These are phyloP conservation scores for Discostella pseudostelligera DNA, from an alignment of 108 stramenopile genomes.

Conservation along the genomic window DNA sequence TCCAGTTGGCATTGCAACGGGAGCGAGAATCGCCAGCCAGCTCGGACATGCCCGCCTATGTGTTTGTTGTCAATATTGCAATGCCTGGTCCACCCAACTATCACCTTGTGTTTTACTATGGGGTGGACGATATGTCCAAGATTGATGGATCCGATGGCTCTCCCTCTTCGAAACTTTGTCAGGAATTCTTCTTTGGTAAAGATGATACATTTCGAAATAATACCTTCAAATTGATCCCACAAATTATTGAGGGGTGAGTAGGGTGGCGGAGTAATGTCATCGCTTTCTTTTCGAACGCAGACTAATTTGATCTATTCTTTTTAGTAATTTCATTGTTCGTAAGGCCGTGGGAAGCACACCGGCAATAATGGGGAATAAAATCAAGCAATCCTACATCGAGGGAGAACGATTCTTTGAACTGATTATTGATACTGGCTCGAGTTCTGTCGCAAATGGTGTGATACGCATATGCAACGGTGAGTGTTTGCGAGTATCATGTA, in stretches of 20 bases:
- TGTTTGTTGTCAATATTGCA: conserved; percentile 66
- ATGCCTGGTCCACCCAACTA: conserved; percentile 80
- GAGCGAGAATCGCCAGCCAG: conserved; percentile 25
- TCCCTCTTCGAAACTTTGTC: conserved; percentile 66
- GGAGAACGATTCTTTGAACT: conserved; percentile 88
- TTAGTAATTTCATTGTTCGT: conserved; percentile 83
- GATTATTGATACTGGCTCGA: conserved; percentile 83
- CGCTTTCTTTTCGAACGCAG: not conserved
- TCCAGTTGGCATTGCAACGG: conserved; percentile 72
- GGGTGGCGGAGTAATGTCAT: not conserved
- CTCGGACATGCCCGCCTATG: conserved; percentile 72
- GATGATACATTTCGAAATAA: conserved; percentile 73
- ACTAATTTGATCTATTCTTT: not conserved
- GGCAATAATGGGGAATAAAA: conserved; percentile 91
- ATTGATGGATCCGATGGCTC: conserved; percentile 79
- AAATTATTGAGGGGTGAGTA: conserved; percentile 76
- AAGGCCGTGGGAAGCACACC: conserved; percentile 91
- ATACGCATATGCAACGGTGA: conserved; percentile 74
- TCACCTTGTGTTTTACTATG: conserved; percentile 83
- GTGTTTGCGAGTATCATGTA: not conserved
- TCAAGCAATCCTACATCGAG: conserved; percentile 80
- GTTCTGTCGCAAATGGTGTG: conserved; percentile 81
- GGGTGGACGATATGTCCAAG: conserved; percentile 72
- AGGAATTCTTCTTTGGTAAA: conserved; percentile 78
- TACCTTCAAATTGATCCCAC: conserved; percentile 93